Percentiles rank a stretch among this genome's conserved stretches.
Conservation (phyloP, 2,329 filamentous ascomycete genomes). For the Pyrenochaeta sp. region DNA sequence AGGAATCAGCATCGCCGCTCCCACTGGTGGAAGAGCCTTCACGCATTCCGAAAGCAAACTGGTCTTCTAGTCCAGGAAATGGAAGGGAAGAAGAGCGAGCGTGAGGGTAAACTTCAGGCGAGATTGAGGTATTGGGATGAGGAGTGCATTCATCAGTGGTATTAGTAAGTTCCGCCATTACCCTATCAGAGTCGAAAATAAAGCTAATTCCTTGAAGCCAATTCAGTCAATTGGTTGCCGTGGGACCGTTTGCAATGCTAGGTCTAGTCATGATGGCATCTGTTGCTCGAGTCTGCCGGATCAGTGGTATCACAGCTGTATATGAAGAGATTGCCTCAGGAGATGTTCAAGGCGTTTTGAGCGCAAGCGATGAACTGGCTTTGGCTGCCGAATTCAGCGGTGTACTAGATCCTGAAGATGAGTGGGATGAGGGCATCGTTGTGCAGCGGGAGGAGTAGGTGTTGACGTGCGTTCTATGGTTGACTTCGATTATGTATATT, state of each 20-base stretch:
- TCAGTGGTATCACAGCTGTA: slow-evolving; percentile 52
- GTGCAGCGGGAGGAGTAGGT: slow-evolving; percentile 30
- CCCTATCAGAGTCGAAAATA: background rate
- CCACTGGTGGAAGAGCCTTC: slow-evolving; percentile 82
- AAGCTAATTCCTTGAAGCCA: slow-evolving; percentile 25
- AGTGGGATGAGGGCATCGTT: slow-evolving; percentile 40
- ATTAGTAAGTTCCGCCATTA: slow-evolving; percentile 34
- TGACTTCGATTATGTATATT: background rate
- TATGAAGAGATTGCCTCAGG: slow-evolving; percentile 53
- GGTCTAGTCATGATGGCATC: slow-evolving; percentile 55
- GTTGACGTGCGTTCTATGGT: background rate
- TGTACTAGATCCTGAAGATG: slow-evolving; percentile 37
- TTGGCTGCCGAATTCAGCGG: slow-evolving; percentile 42
- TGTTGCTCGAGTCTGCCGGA: slow-evolving; percentile 51
- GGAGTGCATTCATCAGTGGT: slow-evolving; percentile 46
- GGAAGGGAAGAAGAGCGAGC: slow-evolving; percentile 28
- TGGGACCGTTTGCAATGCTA: slow-evolving; percentile 56
- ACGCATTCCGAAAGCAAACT: slow-evolving; percentile 73
- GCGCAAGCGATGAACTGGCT: slow-evolving; percentile 52
- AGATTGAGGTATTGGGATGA: slow-evolving; percentile 52
- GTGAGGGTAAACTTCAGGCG: slow-evolving; percentile 34
- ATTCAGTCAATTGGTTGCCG: slow-evolving; percentile 57
- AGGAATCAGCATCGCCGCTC: slow-evolving; percentile 86
- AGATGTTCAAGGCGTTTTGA: slow-evolving; percentile 55
- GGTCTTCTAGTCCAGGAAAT: slow-evolving; percentile 59